phyloP scores from a whole-genome alignment of 495 filamentous ascomycete species.

The Beverwykella pulmonaria region DNA sequence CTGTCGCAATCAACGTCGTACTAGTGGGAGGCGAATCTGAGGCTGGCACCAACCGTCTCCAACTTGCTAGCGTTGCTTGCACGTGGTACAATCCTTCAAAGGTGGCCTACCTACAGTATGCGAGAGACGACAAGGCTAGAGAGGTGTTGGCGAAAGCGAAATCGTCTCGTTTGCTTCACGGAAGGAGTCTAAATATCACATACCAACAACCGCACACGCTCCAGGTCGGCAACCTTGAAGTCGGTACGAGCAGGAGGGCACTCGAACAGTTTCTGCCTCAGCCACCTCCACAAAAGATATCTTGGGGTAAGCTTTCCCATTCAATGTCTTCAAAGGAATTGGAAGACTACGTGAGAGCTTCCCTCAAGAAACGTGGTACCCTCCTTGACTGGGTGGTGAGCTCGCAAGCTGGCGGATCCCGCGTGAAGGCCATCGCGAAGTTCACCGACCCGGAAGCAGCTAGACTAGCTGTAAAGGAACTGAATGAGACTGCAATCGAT shows the following conservation, averaged over 20 bases:
- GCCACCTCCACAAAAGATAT: conserved; percentile 11
- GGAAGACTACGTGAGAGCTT: conserved; percentile 5
- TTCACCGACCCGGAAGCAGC: conserved; percentile 27
- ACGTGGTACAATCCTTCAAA: conserved; percentile 27
- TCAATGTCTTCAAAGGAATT: conserved; percentile 3
- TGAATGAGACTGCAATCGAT: conserved; percentile 19
- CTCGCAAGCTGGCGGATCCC: not conserved
- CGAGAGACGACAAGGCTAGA: not conserved
- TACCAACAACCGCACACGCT: conserved; percentile 15
- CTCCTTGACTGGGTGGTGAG: conserved; percentile 16
- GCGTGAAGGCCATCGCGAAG: conserved; percentile 22
- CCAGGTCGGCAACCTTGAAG: conserved; percentile 18
- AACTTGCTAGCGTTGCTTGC: conserved; percentile 23
- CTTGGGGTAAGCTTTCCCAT: conserved; percentile 13
- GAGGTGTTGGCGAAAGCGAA: not conserved
- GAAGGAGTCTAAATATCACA: conserved; percentile 14
- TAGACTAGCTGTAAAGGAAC: conserved; percentile 16
- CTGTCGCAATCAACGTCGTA: not conserved
- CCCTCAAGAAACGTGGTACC: conserved; percentile 13
- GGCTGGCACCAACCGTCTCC: conserved; percentile 24
- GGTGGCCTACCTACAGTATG: conserved; percentile 24
- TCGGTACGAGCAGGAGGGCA: conserved; percentile 1
- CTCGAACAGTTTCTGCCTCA: conserved; percentile 8
- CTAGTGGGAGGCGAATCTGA: conserved; percentile 12
- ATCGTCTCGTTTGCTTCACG: not conserved